phyloP scores from a whole-genome alignment of 345 rosid genomes.

The Corymbia maculata region DNA sequence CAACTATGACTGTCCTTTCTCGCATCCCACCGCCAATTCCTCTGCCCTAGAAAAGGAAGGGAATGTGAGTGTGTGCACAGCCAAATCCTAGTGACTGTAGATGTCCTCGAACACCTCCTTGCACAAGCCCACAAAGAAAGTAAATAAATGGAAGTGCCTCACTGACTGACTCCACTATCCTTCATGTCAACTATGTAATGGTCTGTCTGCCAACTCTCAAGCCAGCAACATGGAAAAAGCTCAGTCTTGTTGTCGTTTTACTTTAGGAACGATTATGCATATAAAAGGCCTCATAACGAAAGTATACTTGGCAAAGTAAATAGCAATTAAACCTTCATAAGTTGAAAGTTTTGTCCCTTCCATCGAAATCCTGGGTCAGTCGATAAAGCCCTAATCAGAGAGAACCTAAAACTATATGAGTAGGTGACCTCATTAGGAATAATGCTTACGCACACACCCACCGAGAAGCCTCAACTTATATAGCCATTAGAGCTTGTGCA shows the following conservation, averaged over 20 bases:
- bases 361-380: background rate
- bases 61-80: background rate
- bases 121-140: background rate
- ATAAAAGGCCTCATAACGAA: background rate
- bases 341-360: background rate
- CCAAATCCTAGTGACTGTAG: background rate
- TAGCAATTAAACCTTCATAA: background rate
- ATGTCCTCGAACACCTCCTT: background rate
- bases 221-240: background rate
- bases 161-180: background rate
- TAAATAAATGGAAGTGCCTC: background rate
- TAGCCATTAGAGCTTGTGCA: background rate
- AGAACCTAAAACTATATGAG: background rate
- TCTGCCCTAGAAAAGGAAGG: background rate
- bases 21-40: background rate
- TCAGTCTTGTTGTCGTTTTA: background rate
- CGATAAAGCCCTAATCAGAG: background rate
- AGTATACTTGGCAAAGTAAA: background rate
- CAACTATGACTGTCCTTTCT: too few relatives aligned
- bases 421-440: background rate
- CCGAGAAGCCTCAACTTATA: background rate
- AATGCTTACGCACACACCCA: background rate
- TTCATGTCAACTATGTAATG: background rate
- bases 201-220: background rate
- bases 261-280: background rate